Evolutionary conservation across 23 red algal species (phyloP), one percentile per base, ranked within the genome.

Genomic region (Cyanidioschyzon merolae): DNA sequence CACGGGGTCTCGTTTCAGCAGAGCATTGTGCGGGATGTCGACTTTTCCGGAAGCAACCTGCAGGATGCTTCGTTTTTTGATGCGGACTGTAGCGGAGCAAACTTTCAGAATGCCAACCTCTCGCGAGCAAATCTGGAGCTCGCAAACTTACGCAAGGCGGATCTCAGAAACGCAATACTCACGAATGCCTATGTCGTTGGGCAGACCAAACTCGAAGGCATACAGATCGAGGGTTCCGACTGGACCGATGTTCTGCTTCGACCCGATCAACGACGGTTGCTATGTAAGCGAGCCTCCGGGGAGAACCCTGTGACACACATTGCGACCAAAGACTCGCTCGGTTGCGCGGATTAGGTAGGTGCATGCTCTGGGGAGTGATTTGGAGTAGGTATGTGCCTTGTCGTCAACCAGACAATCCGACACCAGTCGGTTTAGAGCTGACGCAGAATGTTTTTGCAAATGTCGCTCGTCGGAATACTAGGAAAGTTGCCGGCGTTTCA

Each of bases 41-140:
- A 98, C 74, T 98, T 98, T 84, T 78, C 74, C 1, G 76, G 76
- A 68, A 58, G 84, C 40, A 89, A 83, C 74, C 74, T 98, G 35
- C 63, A 75, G 16, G 76, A 82, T n/a, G 94, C 94, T 0, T 98
- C 94, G 3, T 98, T 98, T 76, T 98, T 98, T 54, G 94, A 92
- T 58, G 88, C 94, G 36, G 94, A 98, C 78, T 68, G 90, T 17
- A 71, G 80, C 0, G 83, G 82, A 3, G 88, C 85, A 27, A 89
- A 98, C 63, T 89, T 98, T 67, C 37, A 68, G 2, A 85, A 83
- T 41, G 85, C 88, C 39, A 82, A 89, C 71, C 38, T 98, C 77
- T 30, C 51, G 29, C 58, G 74, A 16, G 83, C 39, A 2, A 89
- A 95, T 68, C 82, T 98, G 80, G 94, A 98, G 77, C 82, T 98